Evolutionary conservation across 1,284 basidiomycete genomes (phyloP).

Genomic region (Apiotrichum akiyoshidainum): DNA sequence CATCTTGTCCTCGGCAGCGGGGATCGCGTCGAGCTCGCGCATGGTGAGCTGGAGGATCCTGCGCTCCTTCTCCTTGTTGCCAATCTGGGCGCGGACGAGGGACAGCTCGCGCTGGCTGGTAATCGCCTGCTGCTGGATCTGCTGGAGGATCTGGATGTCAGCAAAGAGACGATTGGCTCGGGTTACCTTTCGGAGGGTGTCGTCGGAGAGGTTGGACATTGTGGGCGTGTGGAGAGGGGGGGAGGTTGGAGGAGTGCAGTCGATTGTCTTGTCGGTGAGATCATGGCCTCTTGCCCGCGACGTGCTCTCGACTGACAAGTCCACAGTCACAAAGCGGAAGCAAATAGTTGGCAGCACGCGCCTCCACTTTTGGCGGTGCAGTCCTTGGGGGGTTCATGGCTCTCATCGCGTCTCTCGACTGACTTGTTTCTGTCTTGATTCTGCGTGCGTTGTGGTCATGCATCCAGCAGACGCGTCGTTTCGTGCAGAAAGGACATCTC

Average conservation of each 20-base stretch:
- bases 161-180: neutral
- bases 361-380: too few species aligned
- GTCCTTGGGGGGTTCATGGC: too few species aligned
- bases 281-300: too few species aligned
- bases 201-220: constrained; percentile 76
- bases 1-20: constrained; percentile 60
- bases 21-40: constrained; percentile 44
- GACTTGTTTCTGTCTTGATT: too few species aligned
- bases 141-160: constrained; percentile 69
- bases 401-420: too few species aligned
- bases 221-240: constrained; percentile 12
- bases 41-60: constrained; percentile 82
- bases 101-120: constrained; percentile 73
- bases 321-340: too few species aligned
- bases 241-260: neutral
- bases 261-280: neutral
- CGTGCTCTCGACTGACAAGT: too few species aligned
- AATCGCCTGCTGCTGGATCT: constrained; percentile 81
- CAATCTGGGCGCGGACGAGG: constrained; percentile 67
- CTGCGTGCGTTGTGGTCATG: too few species aligned
- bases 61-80: constrained; percentile 76
- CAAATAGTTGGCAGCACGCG: too few species aligned
- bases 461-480: too few species aligned
- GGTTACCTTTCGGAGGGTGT: constrained; percentile 74
- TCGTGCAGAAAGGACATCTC: too few species aligned